A percentile compares a stretch with the other conserved stretches of the same genome.
Conservation (phyloP, 1,139 yeast genomes). For the Zygosaccharomyces pseudobailii region DNA sequence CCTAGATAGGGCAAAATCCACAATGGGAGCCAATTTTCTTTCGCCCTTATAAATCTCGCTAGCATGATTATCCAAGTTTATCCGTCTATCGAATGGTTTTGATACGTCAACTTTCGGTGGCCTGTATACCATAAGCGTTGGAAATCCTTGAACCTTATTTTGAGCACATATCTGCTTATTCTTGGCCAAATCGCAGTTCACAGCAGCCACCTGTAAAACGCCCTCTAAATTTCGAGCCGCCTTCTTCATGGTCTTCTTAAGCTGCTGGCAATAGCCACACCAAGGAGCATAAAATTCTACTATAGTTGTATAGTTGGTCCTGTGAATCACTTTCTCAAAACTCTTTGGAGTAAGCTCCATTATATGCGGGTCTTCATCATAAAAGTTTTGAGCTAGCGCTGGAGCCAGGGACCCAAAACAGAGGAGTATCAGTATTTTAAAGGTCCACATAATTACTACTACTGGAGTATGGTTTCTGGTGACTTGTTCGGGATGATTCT, state of each 20-base stretch:
- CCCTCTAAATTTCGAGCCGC: conserved; percentile 52
- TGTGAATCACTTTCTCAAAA: conserved; percentile 61
- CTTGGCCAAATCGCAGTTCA: conserved; percentile 70
- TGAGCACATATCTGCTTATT: conserved; percentile 70
- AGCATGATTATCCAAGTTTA: conserved; percentile 41
- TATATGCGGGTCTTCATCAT: conserved; percentile 45
- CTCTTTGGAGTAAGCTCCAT: conserved; percentile 52
- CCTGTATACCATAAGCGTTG: conserved; percentile 74
- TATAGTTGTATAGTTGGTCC: conserved; percentile 71
- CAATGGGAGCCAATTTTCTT: conserved; percentile 55
- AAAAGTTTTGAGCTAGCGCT: conserved; percentile 35
- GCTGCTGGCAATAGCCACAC: conserved; percentile 77
- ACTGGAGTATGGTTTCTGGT: no score
- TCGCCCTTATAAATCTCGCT: conserved; percentile 68
- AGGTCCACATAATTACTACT: conserved; percentile 5
- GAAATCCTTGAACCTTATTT: conserved; percentile 68
- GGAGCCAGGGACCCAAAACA: conserved; percentile 3
- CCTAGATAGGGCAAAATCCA: conserved; percentile 54
- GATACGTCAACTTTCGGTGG: conserved; percentile 59
- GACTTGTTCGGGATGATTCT: no score
- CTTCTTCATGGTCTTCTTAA: conserved; percentile 54
- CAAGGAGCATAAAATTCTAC: conserved; percentile 97
- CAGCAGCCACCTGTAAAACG: conserved; percentile 71
- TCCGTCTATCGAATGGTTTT: conserved; percentile 15
- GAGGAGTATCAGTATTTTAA: conserved; percentile 2